Conservation (phyloP, 176 grass and related monocot genomes). For the Eleusine indica region DNA sequence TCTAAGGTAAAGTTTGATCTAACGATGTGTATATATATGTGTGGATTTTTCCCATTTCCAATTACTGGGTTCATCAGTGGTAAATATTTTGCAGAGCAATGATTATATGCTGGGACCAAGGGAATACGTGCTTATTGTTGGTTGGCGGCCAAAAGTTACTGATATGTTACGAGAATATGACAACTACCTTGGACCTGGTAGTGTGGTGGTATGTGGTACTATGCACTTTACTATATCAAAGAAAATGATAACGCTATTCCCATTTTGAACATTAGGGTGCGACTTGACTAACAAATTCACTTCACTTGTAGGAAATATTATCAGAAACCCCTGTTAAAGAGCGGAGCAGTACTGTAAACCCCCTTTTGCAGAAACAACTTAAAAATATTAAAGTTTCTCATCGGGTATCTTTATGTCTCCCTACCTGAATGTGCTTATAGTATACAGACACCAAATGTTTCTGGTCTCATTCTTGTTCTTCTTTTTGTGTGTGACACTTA, state of each 20-base stretch:
- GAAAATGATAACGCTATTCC: neutral
- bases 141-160: slow-evolving; percentile 86
- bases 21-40: slow-evolving; percentile 29
- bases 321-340: slow-evolving; percentile 90
- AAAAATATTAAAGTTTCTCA: slow-evolving; percentile 93
- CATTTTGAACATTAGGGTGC: slow-evolving; percentile 1
- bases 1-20: slow-evolving; percentile 69
- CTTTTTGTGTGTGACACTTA: slow-evolving; percentile 30
- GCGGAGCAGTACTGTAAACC: slow-evolving; percentile 66
- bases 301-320: slow-evolving; percentile 76
- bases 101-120: slow-evolving; percentile 82
- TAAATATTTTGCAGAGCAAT: slow-evolving; percentile 63
- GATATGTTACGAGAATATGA: slow-evolving; percentile 98
- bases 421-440: neutral
- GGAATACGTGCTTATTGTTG: slow-evolving; percentile 83
- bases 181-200: slow-evolving; percentile 95
- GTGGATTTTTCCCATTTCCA: neutral
- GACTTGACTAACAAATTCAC: slow-evolving; percentile 42
- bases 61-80: slow-evolving; percentile 34
- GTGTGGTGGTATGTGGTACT: slow-evolving; percentile 65
- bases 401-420: slow-evolving; percentile 48
- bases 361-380: slow-evolving; percentile 66
- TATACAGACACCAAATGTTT: slow-evolving; percentile 1
- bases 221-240: slow-evolving; percentile 14
- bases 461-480: slow-evolving; percentile 9